phyloP scores from a whole-genome alignment of 2,329 filamentous ascomycete genomes.

The Fragosphaeria purpurea region DNA sequence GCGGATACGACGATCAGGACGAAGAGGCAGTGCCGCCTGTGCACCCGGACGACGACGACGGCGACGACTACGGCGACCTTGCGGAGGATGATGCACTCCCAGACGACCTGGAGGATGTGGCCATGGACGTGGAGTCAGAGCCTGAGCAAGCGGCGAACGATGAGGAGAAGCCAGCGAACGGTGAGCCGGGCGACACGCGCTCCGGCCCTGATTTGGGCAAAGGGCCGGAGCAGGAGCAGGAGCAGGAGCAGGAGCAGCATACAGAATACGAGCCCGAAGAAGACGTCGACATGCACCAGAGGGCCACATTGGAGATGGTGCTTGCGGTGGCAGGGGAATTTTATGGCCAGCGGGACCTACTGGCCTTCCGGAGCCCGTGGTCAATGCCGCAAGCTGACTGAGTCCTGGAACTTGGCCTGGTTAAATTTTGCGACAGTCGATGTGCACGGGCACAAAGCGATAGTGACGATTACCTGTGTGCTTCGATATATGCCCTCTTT shows the following conservation, averaged over 20 bases:
- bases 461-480: no score
- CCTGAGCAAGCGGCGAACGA: not conserved
- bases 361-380: slow-evolving; percentile 60
- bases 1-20: slow-evolving; percentile 30
- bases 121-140: slow-evolving; percentile 12
- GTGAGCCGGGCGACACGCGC: not conserved
- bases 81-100: no score
- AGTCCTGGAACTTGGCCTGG: no score
- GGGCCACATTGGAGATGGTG: slow-evolving; percentile 84
- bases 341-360: slow-evolving; percentile 79
- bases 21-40: slow-evolving; percentile 26
- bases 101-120: slow-evolving; percentile 4
- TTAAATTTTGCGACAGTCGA: no score
- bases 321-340: slow-evolving; percentile 78
- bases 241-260: slow-evolving; percentile 1
- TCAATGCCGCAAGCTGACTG: not conserved
- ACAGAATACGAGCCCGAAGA: slow-evolving; percentile 15
- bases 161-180: slow-evolving; percentile 2
- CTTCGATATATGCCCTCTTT: no score
- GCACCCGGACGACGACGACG: slow-evolving; percentile 26
- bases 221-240: slow-evolving; percentile 13
- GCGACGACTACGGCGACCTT: not conserved
- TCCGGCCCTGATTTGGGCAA: not conserved
- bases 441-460: no score
- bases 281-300: slow-evolving; percentile 39